These are phyloP conservation scores for Debaryomyces coudertii DNA, from an alignment of 1,139 yeast genomes.

Conservation along the genomic window DNA sequence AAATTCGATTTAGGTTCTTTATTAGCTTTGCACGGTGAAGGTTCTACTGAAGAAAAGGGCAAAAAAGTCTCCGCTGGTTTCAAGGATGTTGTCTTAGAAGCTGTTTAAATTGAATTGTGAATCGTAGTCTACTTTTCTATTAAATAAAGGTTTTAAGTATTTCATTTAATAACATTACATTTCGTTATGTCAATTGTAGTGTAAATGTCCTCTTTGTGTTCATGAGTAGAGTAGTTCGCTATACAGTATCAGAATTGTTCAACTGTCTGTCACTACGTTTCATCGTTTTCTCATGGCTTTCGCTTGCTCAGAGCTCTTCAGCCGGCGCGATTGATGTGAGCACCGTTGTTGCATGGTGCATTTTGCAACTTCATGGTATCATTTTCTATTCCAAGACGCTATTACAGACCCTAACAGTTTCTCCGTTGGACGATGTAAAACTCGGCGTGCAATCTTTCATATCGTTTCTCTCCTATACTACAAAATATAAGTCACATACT, in stretches of 20 bases:
- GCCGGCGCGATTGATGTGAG: neutral
- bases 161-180: slow-evolving; percentile 8
- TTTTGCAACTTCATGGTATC: neutral
- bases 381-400: neutral
- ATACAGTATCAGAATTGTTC: too few species aligned
- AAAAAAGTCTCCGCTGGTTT: slow-evolving; percentile 53
- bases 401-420: neutral
- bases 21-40: slow-evolving; percentile 56
- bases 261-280: neutral
- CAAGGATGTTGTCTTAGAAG: slow-evolving; percentile 56
- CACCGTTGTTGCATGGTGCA: neutral
- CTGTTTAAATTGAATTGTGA: slow-evolving; percentile 32
- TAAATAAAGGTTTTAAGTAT: slow-evolving; percentile 5
- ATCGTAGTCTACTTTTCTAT: slow-evolving; percentile 10
- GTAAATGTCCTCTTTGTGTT: too few species aligned
- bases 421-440: neutral
- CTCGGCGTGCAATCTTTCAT: too few species aligned
- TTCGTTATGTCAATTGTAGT: slow-evolving; percentile 7
- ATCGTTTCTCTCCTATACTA: too few species aligned
- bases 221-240: too few species aligned
- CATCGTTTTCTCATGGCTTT: neutral
- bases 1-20: slow-evolving; percentile 57
- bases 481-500: too few species aligned
- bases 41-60: slow-evolving; percentile 54
- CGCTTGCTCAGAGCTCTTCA: neutral